These are phyloP conservation scores for Rutstroemia sp. DNA, from an alignment of 2,329 filamentous ascomycete genomes.

Conservation along the genomic window DNA sequence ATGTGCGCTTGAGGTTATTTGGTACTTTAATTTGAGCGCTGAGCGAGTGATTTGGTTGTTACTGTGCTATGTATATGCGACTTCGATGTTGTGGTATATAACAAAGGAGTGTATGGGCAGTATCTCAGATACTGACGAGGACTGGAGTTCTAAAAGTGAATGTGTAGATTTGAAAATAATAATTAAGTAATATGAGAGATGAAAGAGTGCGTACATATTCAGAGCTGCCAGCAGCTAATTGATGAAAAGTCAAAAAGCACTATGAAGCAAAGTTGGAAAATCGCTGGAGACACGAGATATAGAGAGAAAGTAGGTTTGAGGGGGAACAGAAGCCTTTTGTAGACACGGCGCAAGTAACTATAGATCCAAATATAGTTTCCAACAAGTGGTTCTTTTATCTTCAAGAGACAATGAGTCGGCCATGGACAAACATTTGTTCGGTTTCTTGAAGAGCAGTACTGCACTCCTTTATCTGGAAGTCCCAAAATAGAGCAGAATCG, in stretches of 20 bases:
- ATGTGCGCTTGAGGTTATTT: no score
- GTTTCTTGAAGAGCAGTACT: background rate
- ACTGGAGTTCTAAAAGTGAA: background rate
- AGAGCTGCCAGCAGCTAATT: constrained; percentile 22
- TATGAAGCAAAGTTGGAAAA: background rate
- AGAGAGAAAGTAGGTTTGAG: background rate
- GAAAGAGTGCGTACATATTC: constrained; percentile 12
- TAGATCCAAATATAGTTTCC: no score
- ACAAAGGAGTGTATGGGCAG: background rate
- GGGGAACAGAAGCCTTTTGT: constrained; percentile 4
- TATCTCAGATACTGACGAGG: no score
- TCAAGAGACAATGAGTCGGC: background rate
- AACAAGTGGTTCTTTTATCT: background rate
- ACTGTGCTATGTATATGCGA: background rate
- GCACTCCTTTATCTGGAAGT: background rate
- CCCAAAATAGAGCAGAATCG: background rate
- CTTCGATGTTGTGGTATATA: background rate
- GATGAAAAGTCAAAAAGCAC: background rate
- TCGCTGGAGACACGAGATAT: background rate
- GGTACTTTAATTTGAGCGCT: background rate
- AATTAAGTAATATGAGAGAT: no score
- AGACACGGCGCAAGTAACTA: background rate
- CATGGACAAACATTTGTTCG: no score
- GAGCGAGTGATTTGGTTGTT: background rate
- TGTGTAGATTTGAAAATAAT: background rate